Percentiles rank a stretch among this genome's conserved stretches.
These are phyloP conservation scores for Myriosclerotinia duriaeana DNA, from an alignment of 2,329 filamentous ascomycete genomes.

Conservation along the genomic window DNA sequence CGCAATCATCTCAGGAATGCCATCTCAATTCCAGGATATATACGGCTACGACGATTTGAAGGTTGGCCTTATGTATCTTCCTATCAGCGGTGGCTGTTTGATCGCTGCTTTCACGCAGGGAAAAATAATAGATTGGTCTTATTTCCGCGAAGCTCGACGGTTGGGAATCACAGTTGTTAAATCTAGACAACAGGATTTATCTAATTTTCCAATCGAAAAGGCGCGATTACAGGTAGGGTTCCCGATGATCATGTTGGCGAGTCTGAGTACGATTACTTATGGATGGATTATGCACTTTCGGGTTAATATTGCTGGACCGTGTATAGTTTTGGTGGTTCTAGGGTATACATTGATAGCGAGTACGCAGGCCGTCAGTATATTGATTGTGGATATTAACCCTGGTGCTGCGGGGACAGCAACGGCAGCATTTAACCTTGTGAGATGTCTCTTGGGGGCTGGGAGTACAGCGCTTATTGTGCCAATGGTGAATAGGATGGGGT, in stretches of 20 bases:
- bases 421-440: slow-evolving; percentile 56
- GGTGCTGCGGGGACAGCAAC: slow-evolving; percentile 53
- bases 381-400: slow-evolving; percentile 58
- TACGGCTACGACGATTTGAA: slow-evolving; percentile 31
- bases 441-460: slow-evolving; percentile 56
- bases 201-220: slow-evolving; percentile 52
- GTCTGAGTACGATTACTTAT: slow-evolving; percentile 50
- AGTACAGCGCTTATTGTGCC: slow-evolving; percentile 53
- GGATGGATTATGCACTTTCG: slow-evolving; percentile 52
- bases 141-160: slow-evolving; percentile 56
- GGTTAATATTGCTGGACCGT: slow-evolving; percentile 48
- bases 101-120: slow-evolving; percentile 53
- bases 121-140: slow-evolving; percentile 60
- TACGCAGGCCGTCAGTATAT: slow-evolving; percentile 51
- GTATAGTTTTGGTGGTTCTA: slow-evolving; percentile 49
- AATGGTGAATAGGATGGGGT: slow-evolving; percentile 52
- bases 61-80: slow-evolving; percentile 37
- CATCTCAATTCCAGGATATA: slow-evolving; percentile 43
- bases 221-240: slow-evolving; percentile 51
- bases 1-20: slow-evolving; percentile 48
- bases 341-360: slow-evolving; percentile 54
- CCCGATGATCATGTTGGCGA: slow-evolving; percentile 52
- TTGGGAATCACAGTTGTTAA: slow-evolving; percentile 54
- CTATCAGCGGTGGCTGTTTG: slow-evolving; percentile 48
- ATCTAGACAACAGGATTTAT: slow-evolving; percentile 52